Evolutionary conservation across 805 yeast genomes (phyloP), one percentile per base, ranked within the genome.

Genomic region (Myxozyma mucilagina): DNA sequence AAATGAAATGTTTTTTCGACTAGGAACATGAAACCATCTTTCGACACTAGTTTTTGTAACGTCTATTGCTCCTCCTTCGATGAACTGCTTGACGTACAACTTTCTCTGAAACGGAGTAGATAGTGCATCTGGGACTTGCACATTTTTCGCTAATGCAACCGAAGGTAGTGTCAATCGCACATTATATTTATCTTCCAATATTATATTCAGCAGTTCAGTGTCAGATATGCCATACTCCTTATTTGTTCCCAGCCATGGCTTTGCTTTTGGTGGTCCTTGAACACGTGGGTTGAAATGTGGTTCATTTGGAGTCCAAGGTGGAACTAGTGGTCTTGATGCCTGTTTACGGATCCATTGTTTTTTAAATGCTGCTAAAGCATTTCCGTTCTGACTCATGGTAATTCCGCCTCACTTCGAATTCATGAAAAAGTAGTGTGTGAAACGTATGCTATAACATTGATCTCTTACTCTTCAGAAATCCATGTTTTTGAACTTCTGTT

Each of bases 171-270:
- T 18, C 14, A 62, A 45, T 31, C 48, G 47, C 18, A 59, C 47
- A 29, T 59, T 56, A 42, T 61, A 61, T 35, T 35, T 34, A 36
- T 52, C 32, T n/a, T 57, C 43, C 11, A 62, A 49, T 29, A 45
- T 41, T 6, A 47, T 42, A 29, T 62, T 61, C n/a, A 62, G 57
- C 51, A 62, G 31, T 38, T 62, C 66, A 11, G 47, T n/a, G 38
- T 62, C 63, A 13, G 57, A 44, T 20, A 62, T 62, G 10, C 66
- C 66, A 47, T 62, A 62, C 50, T 62, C 66, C 11, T 29, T 24
- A 41, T 61, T 53, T 24, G 57, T 61, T 31, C 59, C 53, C 24
- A 18, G 4, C 65, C 65, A 61, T n/a, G 44, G 47, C 57, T 44
- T 35, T 13, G 31, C 38, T n/a, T 36, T 18, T 24, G 31, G 16